These are phyloP conservation scores for Aspergillus funiculosus DNA, from an alignment of 495 filamentous ascomycete genomes.

Conservation along the genomic window DNA sequence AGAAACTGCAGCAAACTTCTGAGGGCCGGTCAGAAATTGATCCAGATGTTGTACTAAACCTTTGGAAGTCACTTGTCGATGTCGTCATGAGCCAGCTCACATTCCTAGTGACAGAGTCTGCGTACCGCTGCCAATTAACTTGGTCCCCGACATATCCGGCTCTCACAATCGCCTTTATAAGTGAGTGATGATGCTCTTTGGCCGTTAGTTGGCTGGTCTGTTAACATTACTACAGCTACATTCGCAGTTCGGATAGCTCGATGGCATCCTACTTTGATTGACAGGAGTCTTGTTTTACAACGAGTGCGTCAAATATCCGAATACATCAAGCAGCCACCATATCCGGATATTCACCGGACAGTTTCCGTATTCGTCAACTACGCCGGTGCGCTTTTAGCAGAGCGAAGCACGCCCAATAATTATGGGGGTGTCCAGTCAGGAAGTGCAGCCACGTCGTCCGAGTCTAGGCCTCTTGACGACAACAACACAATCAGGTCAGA, in stretches of 20 bases:
- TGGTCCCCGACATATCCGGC: slow-evolving; percentile 42
- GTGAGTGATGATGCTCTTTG: slow-evolving; percentile 23
- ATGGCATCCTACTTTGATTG: slow-evolving; percentile 38
- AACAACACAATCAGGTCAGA: slow-evolving; percentile 15
- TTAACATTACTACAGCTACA: slow-evolving; percentile 25
- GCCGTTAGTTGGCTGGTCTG: background rate
- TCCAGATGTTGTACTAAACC: slow-evolving; percentile 24
- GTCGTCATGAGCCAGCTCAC: slow-evolving; percentile 37
- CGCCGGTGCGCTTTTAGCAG: slow-evolving; percentile 34
- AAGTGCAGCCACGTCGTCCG: background rate
- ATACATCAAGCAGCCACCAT: slow-evolving; percentile 38
- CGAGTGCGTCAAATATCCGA: slow-evolving; percentile 36
- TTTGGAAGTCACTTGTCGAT: slow-evolving; percentile 37
- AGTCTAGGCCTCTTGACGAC: slow-evolving; percentile 16
- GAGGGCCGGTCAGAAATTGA: slow-evolving; percentile 21
- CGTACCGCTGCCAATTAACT: slow-evolving; percentile 35
- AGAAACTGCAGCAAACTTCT: slow-evolving; percentile 32
- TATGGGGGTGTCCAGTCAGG: background rate
- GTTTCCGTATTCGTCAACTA: slow-evolving; percentile 43
- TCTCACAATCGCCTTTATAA: slow-evolving; percentile 39
- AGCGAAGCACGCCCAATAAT: slow-evolving; percentile 15
- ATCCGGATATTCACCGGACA: slow-evolving; percentile 41
- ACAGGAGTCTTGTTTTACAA: slow-evolving; percentile 32
- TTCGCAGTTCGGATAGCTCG: slow-evolving; percentile 38
- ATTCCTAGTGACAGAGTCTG: slow-evolving; percentile 32